phyloP scores from a whole-genome alignment of 495 filamentous ascomycete species.

The Geopyxis carbonaria region DNA sequence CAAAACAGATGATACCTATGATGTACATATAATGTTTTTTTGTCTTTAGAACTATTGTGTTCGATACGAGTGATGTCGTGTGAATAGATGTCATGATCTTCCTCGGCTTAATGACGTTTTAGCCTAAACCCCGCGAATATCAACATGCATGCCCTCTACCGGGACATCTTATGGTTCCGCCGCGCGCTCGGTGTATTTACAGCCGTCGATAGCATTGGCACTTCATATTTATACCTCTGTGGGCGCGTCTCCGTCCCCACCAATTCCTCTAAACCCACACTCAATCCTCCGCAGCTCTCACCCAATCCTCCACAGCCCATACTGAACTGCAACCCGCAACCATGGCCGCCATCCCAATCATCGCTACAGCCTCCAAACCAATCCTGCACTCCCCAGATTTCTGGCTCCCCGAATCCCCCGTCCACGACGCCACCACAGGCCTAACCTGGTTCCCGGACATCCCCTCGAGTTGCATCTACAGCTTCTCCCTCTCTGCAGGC shows the following conservation, averaged over 20 bases:
- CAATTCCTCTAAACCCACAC: not conserved
- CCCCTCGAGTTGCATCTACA: slow-evolving; percentile 11
- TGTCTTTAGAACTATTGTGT: no score
- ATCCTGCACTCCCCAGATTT: slow-evolving; percentile 13
- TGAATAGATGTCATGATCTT: no score
- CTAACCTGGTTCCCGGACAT: slow-evolving; percentile 17
- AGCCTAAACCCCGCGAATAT: no score
- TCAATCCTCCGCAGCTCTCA: not conserved
- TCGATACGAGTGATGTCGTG: no score
- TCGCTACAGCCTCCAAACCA: slow-evolving; percentile 11
- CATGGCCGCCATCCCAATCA: slow-evolving; percentile 4
- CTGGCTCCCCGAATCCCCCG: slow-evolving; percentile 15
- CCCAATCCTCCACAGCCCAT: not conserved
- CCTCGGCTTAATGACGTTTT: no score
- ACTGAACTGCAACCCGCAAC: not conserved
- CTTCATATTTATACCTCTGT: no score
- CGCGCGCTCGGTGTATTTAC: not conserved
- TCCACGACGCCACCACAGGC: slow-evolving; percentile 8
- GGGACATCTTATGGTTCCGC: not conserved
- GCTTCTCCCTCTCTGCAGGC: slow-evolving; percentile 9
- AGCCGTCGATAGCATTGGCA: not conserved
- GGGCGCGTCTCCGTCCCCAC: no score
- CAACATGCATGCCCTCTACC: no score
- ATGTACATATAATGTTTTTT: no score
- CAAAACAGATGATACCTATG: no score